These are phyloP conservation scores for Alternaria postmessia DNA, from an alignment of 2,329 filamentous ascomycete genomes.

Conservation along the genomic window DNA sequence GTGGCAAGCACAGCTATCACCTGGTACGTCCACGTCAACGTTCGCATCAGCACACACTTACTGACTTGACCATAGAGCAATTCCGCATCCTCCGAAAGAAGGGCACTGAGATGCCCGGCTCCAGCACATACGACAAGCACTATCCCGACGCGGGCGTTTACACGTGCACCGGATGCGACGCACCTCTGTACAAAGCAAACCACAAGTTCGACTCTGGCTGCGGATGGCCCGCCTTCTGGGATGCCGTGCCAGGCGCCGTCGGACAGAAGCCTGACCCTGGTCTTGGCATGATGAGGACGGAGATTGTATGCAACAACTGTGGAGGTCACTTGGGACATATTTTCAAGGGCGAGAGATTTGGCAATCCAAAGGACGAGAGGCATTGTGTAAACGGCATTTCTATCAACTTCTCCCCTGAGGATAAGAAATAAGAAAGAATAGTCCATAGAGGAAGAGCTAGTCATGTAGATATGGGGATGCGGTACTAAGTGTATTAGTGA, in stretches of 20 bases:
- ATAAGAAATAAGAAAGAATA: slow-evolving; percentile 58
- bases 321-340: slow-evolving; percentile 92
- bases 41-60: not conserved
- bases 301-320: slow-evolving; percentile 95
- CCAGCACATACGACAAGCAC: slow-evolving; percentile 89
- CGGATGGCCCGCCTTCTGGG: slow-evolving; percentile 98
- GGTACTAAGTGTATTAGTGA: slow-evolving; percentile 7
- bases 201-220: slow-evolving; percentile 98
- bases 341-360: slow-evolving; percentile 86
- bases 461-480: slow-evolving; percentile 11
- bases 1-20: slow-evolving; percentile 85
- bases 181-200: slow-evolving; percentile 88
- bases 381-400: slow-evolving; percentile 97
- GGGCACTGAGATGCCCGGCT: slow-evolving; percentile 83
- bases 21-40: slow-evolving; percentile 58
- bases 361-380: slow-evolving; percentile 89
- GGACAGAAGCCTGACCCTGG: slow-evolving; percentile 78
- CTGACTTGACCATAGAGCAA: slow-evolving; percentile 71
- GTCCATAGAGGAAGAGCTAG: not conserved
- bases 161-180: slow-evolving; percentile 82
- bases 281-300: slow-evolving; percentile 84
- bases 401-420: slow-evolving; percentile 80
- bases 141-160: slow-evolving; percentile 79
- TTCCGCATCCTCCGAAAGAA: slow-evolving; percentile 93
- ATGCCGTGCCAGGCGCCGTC: slow-evolving; percentile 90